A percentile compares a stretch with the other conserved stretches of the same genome.
Evolutionary conservation across 495 filamentous ascomycete species (phyloP).

Genomic region (Jackrogersella multiformis): DNA sequence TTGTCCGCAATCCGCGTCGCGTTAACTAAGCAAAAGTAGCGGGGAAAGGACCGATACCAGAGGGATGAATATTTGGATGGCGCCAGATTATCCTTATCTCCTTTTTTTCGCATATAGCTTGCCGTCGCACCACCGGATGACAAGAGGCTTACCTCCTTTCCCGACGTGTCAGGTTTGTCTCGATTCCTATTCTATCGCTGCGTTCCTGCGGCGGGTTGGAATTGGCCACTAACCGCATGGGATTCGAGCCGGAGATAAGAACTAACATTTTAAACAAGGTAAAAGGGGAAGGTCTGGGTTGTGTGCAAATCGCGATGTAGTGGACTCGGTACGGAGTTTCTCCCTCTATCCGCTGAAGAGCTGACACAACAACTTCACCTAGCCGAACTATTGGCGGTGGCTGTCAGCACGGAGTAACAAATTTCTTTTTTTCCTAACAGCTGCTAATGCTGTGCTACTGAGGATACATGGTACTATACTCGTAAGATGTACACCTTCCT

Average conservation of each 20-base stretch:
- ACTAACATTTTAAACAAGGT: background rate
- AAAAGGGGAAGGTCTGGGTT: background rate
- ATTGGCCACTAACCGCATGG: background rate
- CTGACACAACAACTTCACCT: background rate
- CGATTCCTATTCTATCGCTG: constrained; percentile 2
- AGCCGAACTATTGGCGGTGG: background rate
- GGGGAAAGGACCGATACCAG: background rate
- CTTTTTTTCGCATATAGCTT: constrained; percentile 20
- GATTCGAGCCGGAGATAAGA: constrained; percentile 21
- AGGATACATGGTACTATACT: background rate
- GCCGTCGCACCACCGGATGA: constrained; percentile 6
- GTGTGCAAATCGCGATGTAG: background rate
- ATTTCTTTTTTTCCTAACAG: background rate
- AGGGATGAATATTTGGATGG: background rate
- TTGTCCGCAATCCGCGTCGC: constrained; percentile 20
- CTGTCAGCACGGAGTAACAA: constrained; percentile 25
- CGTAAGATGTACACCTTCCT: background rate
- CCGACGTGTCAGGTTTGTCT: background rate
- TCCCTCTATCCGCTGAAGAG: background rate
- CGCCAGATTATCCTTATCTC: constrained; percentile 14
- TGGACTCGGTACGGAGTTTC: constrained; percentile 35
- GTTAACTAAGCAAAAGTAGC: constrained; percentile 7
- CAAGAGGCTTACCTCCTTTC: constrained; percentile 21
- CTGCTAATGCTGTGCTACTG: background rate
- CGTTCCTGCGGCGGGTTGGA: background rate